A percentile compares a stretch with the other conserved stretches of the same genome.
phyloP scores from a whole-genome alignment of 257 asterid species.

The Avicennia marina region DNA sequence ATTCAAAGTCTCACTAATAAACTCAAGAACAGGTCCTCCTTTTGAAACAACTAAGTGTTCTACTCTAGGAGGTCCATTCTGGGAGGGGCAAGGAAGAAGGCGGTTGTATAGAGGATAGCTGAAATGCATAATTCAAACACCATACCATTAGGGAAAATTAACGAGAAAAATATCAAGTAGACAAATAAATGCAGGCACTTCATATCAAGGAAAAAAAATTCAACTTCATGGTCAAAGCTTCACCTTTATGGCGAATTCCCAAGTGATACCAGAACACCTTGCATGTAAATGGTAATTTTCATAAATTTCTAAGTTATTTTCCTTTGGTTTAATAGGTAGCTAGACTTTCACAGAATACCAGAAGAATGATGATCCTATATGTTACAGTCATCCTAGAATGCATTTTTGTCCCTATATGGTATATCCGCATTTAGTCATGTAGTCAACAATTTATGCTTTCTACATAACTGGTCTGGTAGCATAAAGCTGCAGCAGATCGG shows the following conservation, averaged over 20 bases:
- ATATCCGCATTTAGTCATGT: neutral
- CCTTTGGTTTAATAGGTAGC: neutral
- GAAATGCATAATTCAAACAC: slow-evolving; percentile 18
- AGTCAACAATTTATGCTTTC: neutral
- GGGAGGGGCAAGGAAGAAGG: slow-evolving; percentile 81
- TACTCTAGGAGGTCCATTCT: slow-evolving; percentile 78
- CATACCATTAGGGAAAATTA: neutral
- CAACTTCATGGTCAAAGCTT: neutral
- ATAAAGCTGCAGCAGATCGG: neutral
- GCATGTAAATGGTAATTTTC: neutral
- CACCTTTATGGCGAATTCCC: neutral
- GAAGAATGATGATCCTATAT: neutral
- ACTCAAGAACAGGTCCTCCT: slow-evolving; percentile 80
- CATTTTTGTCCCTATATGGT: neutral
- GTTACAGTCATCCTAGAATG: neutral
- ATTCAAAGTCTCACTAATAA: slow-evolving; percentile 51
- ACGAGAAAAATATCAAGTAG: neutral
- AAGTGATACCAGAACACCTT: neutral
- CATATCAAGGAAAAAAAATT: neutral
- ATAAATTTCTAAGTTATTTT: neutral
- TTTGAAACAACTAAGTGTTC: slow-evolving; percentile 76
- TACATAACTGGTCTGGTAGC: slow-evolving; percentile 2
- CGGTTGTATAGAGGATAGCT: slow-evolving; percentile 68
- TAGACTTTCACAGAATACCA: neutral
- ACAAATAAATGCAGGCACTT: neutral